Base-by-base conservation (phyloP, 768 basidiomycete genomes). In the Psilocybe azurescens region DNA sequence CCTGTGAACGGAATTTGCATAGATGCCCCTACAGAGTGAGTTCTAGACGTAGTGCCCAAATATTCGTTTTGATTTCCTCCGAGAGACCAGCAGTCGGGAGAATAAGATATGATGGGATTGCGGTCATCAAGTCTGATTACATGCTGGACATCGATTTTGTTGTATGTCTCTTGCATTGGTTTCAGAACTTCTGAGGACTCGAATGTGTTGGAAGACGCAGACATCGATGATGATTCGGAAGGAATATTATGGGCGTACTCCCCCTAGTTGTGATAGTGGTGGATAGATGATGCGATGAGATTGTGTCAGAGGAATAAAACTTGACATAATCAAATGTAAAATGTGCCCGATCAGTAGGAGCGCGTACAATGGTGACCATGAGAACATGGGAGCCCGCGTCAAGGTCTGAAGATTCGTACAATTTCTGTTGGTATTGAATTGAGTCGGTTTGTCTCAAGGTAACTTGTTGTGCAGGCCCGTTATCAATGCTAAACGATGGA, bases 31-130 rank as follows among this genome's bases (percentile, higher is more conserved):
- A 56, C 36, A 5, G 24, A 20, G 1, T 56, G 38, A 8, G 54
- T 41, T 38, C 39, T 18, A 3, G 54, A 20, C 10, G 54, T 56
- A 8, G 54, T 56, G 16, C 20, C 29, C 54, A 56, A 28, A 41
- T 56, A 56, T 8, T 56, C 54, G 14, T 44, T 41, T 8, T 24
- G 18, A 44, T 56, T 41, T 44, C 54, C 54, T 13, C 39, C 39
- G 4, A 28, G 54, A 44, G 38, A 41, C 38, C 38, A 56, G 51
- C 33, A 28, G 2, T 38, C 39, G 14, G 36, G 38, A 3, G 54
- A 56, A 44, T 41, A 41, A 13, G 20, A 10, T 8, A 56, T 41
- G 3, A 8, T 56, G 8, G 54, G 39, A 28, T 56, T 38, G 3
- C 36, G 20, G 29, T 56, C 54, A 18, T 58, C 46, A 20, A 58